Base-by-base conservation (phyloP, 2,329 filamentous ascomycete genomes). In the Conoideocrella luteorostrata region DNA sequence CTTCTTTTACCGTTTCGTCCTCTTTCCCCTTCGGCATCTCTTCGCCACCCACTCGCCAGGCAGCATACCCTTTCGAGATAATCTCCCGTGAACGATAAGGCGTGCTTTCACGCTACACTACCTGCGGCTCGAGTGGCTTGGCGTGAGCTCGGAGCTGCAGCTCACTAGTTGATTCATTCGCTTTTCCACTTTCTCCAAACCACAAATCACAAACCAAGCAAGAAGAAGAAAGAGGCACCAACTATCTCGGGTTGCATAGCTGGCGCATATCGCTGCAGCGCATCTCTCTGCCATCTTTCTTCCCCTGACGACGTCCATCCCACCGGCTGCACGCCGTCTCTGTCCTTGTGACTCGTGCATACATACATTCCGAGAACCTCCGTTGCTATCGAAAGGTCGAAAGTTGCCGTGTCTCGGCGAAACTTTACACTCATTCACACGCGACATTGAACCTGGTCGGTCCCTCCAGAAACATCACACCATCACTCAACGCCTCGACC, bases 401-500 rank as follows among this genome's bases (percentile, higher is more conserved):
- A 21, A n/a, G 7, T 18, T 21, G 15, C 10, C 10, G 37, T 22
- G 24, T 15, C 18, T 18, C 23, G 34, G 20, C 6, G 10, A 9
- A 28, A 12, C 5, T 21, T 24, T 24, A 23, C 38, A 24, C 17
- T 17, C 7, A 36, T 23, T 34, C 22, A 28, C 23, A 26, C 30
- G 11, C 22, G 28, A 26, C 12, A 11, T 12, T 28, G n/a, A n/a
- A n/a, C n/a, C n/a, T n/a, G n/a, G n/a, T n/a, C n/a, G n/a, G n/a
- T n/a, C n/a, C n/a, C n/a, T 41, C 7, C n/a, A 10, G 11, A n/a
- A 5, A 4, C 9, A 23, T n/a, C 32, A n/a, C n/a, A n/a, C n/a
- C n/a, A n/a, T n/a, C 18, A 15, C 26, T 34, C 39, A 32, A 35
- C 39, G 39, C 37, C 23, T 44, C 28, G 21, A 34, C 20, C 33